Percentiles rank a stretch among this genome's conserved stretches.
phyloP scores from a whole-genome alignment of 1,284 basidiomycete genomes.

The Ganoderma leucocontextum region DNA sequence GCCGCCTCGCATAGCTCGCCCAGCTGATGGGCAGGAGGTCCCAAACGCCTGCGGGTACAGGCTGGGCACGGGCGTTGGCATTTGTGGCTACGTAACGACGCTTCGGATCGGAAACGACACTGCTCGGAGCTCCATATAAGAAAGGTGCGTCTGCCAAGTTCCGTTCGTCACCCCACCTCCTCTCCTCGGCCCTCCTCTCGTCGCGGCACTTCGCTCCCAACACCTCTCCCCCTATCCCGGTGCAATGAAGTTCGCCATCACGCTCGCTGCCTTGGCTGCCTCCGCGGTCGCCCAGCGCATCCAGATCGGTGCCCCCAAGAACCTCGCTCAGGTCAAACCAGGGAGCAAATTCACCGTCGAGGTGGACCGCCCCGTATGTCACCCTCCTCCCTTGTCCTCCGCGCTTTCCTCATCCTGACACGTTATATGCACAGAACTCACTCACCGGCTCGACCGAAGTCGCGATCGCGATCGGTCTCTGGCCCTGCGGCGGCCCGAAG shows the following conservation, averaged over 20 bases:
- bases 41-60: not conserved
- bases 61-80: not conserved
- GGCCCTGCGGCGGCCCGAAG: constrained; percentile 42
- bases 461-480: constrained; percentile 51
- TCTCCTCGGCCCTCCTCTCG: not conserved
- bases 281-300: constrained; percentile 49
- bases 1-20: not conserved
- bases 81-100: not conserved
- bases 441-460: constrained; percentile 51
- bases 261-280: constrained; percentile 36
- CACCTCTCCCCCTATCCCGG: not conserved
- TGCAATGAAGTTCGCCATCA: constrained; percentile 37
- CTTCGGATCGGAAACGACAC: not conserved
- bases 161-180: not conserved
- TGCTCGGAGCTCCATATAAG: not conserved
- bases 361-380: constrained; percentile 52
- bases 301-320: constrained; percentile 46
- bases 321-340: constrained; percentile 42
- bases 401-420: not conserved
- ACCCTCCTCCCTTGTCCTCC: not conserved
- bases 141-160: not conserved
- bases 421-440: constrained; percentile 42
- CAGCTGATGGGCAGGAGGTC: not conserved
- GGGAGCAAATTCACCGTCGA: constrained; percentile 50
- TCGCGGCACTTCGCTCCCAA: not conserved